These are phyloP conservation scores for Trichoderma harzianum DNA, from an alignment of 2,329 filamentous ascomycete genomes.

Conservation along the genomic window DNA sequence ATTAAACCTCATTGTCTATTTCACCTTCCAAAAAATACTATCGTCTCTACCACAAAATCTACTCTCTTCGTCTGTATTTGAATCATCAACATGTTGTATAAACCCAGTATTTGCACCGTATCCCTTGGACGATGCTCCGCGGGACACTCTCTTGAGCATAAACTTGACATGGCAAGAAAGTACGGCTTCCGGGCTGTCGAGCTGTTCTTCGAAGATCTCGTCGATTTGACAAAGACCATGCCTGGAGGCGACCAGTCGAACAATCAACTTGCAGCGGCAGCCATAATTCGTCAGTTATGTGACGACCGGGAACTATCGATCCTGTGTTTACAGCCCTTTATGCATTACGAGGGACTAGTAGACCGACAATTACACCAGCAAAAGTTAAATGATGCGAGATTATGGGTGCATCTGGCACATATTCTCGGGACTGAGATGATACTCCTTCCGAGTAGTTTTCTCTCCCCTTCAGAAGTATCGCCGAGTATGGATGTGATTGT, in stretches of 20 bases:
- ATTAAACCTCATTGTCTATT: background rate
- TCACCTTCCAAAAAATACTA: background rate
- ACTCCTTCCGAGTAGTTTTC: conserved; percentile 69
- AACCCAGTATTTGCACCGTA: conserved; percentile 70
- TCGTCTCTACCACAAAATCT: background rate
- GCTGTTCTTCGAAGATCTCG: conserved; percentile 74
- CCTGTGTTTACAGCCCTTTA: conserved; percentile 72
- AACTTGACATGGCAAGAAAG: conserved; percentile 63
- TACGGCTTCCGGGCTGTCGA: conserved; percentile 69
- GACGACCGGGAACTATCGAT: conserved; percentile 49
- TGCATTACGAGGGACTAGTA: conserved; percentile 71
- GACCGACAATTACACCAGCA: conserved; percentile 56
- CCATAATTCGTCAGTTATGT: conserved; percentile 56
- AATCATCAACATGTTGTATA: conserved; percentile 24
- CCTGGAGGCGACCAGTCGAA: conserved; percentile 36
- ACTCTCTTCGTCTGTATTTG: background rate
- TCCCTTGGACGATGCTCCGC: conserved; percentile 68
- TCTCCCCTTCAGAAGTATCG: conserved; percentile 45
- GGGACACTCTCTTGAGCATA: conserved; percentile 63
- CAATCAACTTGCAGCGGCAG: conserved; percentile 56
- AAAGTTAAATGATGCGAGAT: conserved; percentile 59
- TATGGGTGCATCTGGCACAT: conserved; percentile 67
- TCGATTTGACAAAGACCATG: conserved; percentile 52
- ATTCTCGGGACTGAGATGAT: conserved; percentile 68
- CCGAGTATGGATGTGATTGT: conserved; percentile 54